Evolutionary conservation across 371 early-diverging fungal species (phyloP).

Genomic region (Mucor indicus): DNA sequence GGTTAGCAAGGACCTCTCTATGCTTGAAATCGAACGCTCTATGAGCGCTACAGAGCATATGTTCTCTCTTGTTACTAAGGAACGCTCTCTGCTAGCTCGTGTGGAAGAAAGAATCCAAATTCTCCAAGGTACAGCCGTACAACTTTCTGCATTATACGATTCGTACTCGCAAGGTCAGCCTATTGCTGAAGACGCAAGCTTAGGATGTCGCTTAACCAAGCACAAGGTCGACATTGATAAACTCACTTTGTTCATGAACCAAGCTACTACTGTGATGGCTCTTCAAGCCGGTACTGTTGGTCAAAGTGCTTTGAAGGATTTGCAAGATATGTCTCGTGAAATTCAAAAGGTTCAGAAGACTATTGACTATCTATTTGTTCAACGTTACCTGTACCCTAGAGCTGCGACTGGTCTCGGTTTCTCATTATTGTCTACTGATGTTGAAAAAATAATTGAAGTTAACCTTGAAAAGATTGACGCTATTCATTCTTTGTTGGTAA

Average conservation of each 20-base stretch:
- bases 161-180: slow-evolving; percentile 12
- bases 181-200: slow-evolving; percentile 11
- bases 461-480: slow-evolving; percentile 11
- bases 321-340: slow-evolving; percentile 15
- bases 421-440: slow-evolving; percentile 28
- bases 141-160: slow-evolving; percentile 29
- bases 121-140: slow-evolving; percentile 35
- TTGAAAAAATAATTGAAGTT: slow-evolving; percentile 23
- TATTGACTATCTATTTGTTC: slow-evolving; percentile 28
- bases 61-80: slow-evolving; percentile 58
- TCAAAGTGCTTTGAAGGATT: slow-evolving; percentile 7
- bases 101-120: slow-evolving; percentile 29
- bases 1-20: slow-evolving; percentile 68
- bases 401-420: slow-evolving; percentile 19
- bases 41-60: slow-evolving; percentile 73
- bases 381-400: slow-evolving; percentile 35
- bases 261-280: slow-evolving; percentile 20
- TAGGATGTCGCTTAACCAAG: slow-evolving; percentile 31
- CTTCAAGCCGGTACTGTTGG: slow-evolving; percentile 17
- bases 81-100: slow-evolving; percentile 48
- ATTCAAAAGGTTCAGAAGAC: slow-evolving; percentile 25
- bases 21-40: slow-evolving; percentile 68
- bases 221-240: slow-evolving; percentile 53
- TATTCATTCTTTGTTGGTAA: slow-evolving; percentile 8
- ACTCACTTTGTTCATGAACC: slow-evolving; percentile 35